Conservation (phyloP, 805 yeast genomes). For the Kodamaea leandrae region DNA sequence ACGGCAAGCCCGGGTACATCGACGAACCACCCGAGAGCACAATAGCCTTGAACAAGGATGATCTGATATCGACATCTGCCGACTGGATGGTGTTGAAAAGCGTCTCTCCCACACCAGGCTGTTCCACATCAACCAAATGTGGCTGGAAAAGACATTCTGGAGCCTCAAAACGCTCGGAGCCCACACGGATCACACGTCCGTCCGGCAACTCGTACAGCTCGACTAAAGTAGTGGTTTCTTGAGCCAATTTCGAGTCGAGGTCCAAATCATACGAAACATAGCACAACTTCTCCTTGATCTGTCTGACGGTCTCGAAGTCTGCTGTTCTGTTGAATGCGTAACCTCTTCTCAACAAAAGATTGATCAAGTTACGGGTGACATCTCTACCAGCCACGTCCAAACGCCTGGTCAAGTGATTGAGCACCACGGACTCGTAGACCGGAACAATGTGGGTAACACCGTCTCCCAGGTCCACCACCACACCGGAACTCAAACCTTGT, state of each 20-base stretch:
- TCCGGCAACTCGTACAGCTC: conserved; percentile 93
- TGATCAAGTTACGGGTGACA: conserved; percentile 94
- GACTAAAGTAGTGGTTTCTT: conserved; percentile 93
- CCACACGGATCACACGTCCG: conserved; percentile 90
- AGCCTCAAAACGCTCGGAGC: conserved; percentile 94
- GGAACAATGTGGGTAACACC: conserved; percentile 99
- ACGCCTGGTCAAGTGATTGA: conserved; percentile 88
- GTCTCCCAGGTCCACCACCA: conserved; percentile 97
- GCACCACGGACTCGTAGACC: conserved; percentile 94
- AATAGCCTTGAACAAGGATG: conserved; percentile 84
- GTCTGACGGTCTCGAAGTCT: conserved; percentile 97
- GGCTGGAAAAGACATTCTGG: conserved; percentile 98
- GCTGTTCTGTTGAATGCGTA: conserved; percentile 98
- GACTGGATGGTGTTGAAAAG: conserved; percentile 86
- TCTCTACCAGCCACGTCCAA: conserved; percentile 98
- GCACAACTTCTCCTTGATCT: conserved; percentile 93
- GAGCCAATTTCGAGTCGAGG: conserved; percentile 80
- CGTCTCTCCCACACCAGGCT: conserved; percentile 93
- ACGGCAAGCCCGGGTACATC: conserved; percentile 98
- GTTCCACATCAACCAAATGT: conserved; percentile 89
- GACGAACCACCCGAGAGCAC: conserved; percentile 97
- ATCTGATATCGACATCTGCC: conserved; percentile 91
- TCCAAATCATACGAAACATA: conserved; percentile 93
- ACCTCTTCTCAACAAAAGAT: conserved; percentile 87
- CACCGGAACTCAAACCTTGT: conserved; percentile 95